These are phyloP conservation scores for Priceomyces medius DNA, from an alignment of 805 yeast genomes.

Conservation along the genomic window DNA sequence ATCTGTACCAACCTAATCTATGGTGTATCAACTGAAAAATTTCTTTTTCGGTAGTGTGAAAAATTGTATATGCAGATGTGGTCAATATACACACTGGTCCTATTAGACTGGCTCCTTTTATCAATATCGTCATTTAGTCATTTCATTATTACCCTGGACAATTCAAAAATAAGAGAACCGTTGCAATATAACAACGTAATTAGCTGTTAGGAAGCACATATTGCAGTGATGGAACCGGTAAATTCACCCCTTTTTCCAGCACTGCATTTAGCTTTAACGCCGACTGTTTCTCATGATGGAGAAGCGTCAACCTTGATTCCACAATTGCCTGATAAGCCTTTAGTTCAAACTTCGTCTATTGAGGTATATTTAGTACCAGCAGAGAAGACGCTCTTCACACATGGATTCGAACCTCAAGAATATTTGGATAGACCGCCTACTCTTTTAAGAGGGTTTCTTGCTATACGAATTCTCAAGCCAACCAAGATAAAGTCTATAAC, in stretches of 20 bases:
- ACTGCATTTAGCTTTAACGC: slow-evolving; percentile 22
- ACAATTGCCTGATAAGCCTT: slow-evolving; percentile 55
- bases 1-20: too few relatives aligned
- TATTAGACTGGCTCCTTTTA: slow-evolving; percentile 1
- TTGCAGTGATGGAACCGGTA: slow-evolving; percentile 9
- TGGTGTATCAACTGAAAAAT: neutral
- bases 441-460: slow-evolving; percentile 75
- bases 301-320: slow-evolving; percentile 29
- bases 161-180: neutral
- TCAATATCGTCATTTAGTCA: too few relatives aligned
- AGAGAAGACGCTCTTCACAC: slow-evolving; percentile 75
- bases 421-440: slow-evolving; percentile 69
- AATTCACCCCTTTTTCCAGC: slow-evolving; percentile 30
- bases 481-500: slow-evolving; percentile 64
- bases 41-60: neutral
- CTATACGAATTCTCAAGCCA: slow-evolving; percentile 67
- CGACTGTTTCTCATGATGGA: slow-evolving; percentile 11
- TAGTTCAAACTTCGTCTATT: slow-evolving; percentile 61
- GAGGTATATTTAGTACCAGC: slow-evolving; percentile 73
- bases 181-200: too few relatives aligned
- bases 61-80: neutral
- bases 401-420: slow-evolving; percentile 74
- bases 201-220: neutral
- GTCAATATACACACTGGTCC: too few relatives aligned
- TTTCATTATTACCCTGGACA: neutral